Base-by-base conservation (phyloP, 2,329 filamentous ascomycete genomes). In the Colletotrichum tofieldiae region DNA sequence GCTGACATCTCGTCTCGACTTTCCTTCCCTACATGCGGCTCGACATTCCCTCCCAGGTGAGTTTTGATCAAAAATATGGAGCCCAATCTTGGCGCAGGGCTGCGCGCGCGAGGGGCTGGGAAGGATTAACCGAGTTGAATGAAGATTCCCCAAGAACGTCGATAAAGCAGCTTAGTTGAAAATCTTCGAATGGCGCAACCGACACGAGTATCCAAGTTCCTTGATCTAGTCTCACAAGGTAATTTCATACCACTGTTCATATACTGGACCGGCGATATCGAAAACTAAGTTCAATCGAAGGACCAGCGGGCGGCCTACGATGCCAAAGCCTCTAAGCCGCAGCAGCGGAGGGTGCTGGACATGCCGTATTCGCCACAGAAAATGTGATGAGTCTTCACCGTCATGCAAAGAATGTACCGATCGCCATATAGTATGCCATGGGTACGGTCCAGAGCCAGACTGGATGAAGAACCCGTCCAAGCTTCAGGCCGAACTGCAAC, bases 371-470 rank as follows among this genome's bases (percentile, higher is more conserved):
- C 76, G 78, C 2, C 77, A 78, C 59, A 74, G 77, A 23, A 78
- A 79, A 63, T 80, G 78, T 68, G 77, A 78, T 63, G 78, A 79
- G 54, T 54, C 58, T 14, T 70, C 61, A 0, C 78, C 78, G 0
- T 60, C 60, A 9, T 80, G 78, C 37, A 73, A 67, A 35, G 76
- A 77, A 35, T 80, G 78, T 60, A 73, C 60, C 37, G 74, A 74
- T 20, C 65, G 77, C 0, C 63, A 65, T 5, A 77, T 79, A 7
- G 66, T 63, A 2, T 79, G 77, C 47, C 73, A 79, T 41, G 77
- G 77, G 4, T 79, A 79, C 37, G 80, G 78, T 0, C 75, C 79
- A 2, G 80, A 81, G 75, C 82, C 82, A 2, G 73, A 73, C 2
- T 83, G 81, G 80, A 79, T 82, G 52, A 79, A 81, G 60, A 71